Base-by-base conservation (phyloP, 202 grass and related monocot species). In the Brachypodium distachyon region DNA sequence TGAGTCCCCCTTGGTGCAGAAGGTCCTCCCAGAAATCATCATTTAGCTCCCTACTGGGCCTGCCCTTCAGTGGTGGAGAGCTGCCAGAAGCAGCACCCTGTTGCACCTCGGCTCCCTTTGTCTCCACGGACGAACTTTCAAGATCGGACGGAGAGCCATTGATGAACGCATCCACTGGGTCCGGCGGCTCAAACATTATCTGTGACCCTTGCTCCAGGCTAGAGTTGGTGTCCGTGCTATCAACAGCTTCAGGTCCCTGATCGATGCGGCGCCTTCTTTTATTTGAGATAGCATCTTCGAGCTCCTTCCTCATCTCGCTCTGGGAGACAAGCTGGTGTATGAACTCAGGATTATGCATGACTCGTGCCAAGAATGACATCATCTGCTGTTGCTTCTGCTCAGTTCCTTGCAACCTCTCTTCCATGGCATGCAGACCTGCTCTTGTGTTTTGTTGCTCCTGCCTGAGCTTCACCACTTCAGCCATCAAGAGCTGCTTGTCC, bases 1-100 rank as follows among this genome's bases (percentile, higher is more conserved):
- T n/a, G 2, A 86, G 60, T 0, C 78, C 83, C 36, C 81, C 84
- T 73, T 87, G 78, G 34, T 81, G 85, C 19, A 97, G 78, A 32
- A 97, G 83, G 66, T 91, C 90, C 74, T 97, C 88, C 94, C 94
- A 97, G 79, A 97, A 97, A 42, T 93, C 90, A 81, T 89, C 90
- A 48, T 91, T 97, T 51, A 97, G 76, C 44, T 93, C 94, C 26
- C 70, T 86, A 26, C 85, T 89, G 43, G 71, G 49, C 42, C 43
- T 80, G 70, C 65, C 44, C 6, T 52, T 73, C 6, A 56, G 42
- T 53, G 4, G 75, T 23, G 79, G 70, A 27, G 56, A 72, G n/a
- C 47, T 67, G 62, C 74, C 29, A 1, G 73, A 79, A 25, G 56
- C 7, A 10, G 61, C 81, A 75, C 83, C 74, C 14, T 69, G 73